These are phyloP conservation scores for Termitomyces titanicus DNA, from an alignment of 768 basidiomycete genomes.

Conservation along the genomic window DNA sequence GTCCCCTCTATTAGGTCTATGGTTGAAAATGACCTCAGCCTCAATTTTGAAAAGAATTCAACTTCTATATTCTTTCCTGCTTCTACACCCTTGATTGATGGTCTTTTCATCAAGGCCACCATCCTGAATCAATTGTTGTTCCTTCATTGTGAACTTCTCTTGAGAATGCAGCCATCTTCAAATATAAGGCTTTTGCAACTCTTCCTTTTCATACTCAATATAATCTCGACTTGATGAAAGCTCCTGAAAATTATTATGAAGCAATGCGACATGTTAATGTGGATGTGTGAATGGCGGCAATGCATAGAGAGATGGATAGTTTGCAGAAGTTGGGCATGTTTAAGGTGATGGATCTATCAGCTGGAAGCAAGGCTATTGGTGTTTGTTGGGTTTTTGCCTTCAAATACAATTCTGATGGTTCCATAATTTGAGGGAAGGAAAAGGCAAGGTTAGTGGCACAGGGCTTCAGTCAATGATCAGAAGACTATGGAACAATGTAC, in stretches of 20 bases:
- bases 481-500: constrained; percentile 32
- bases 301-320: constrained; percentile 20
- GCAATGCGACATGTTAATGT: constrained; percentile 16
- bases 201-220: neutral
- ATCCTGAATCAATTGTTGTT: neutral
- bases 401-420: constrained; percentile 35
- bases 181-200: neutral
- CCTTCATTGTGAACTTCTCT: neutral
- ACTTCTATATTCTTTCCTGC: constrained; percentile 5
- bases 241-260: constrained; percentile 17
- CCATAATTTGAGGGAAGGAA: constrained; percentile 21
- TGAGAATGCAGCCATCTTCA: neutral
- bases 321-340: constrained; percentile 23
- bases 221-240: neutral
- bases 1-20: constrained; percentile 20
- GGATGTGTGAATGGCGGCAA: constrained; percentile 19
- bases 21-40: constrained; percentile 3
- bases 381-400: constrained; percentile 30
- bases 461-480: constrained; percentile 24
- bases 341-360: constrained; percentile 18
- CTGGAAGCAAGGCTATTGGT: constrained; percentile 23
- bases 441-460: constrained; percentile 25
- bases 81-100: neutral
- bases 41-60: constrained; percentile 3
- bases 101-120: neutral